Conservation (phyloP, 192 early-diverging fungal genomes). For the Coemansia sp. region DNA sequence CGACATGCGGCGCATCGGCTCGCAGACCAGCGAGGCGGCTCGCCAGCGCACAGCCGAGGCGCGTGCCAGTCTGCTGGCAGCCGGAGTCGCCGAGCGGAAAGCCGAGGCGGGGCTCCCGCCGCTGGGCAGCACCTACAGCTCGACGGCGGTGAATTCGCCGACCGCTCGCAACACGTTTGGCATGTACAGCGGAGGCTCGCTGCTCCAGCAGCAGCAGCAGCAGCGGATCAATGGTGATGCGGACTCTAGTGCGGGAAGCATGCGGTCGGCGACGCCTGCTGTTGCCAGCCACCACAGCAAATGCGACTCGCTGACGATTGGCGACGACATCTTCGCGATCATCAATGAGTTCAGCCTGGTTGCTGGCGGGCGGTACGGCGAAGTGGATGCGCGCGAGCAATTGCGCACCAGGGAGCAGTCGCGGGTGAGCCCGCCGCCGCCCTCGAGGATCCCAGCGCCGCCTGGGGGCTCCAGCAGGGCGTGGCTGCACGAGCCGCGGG, state of each 20-base stretch:
- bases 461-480: not conserved
- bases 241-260: conserved; percentile 1
- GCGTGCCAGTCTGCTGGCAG: conserved; percentile 50
- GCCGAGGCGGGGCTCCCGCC: conserved; percentile 35
- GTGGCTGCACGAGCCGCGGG: not conserved
- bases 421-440: not conserved
- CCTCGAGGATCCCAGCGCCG: conserved; percentile 3
- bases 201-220: conserved; percentile 13
- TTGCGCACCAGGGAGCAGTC: conserved; percentile 14
- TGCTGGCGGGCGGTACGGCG: conserved; percentile 45
- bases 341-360: conserved; percentile 54
- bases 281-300: conserved; percentile 6
- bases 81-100: conserved; percentile 40
- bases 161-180: conserved; percentile 29
- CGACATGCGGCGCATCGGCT: conserved; percentile 30
- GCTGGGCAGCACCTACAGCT: conserved; percentile 23
- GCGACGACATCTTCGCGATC: conserved; percentile 51
- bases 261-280: not conserved
- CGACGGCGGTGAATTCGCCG: conserved; percentile 7
- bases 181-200: conserved; percentile 11
- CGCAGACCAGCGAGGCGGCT: conserved; percentile 31
- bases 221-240: not conserved
- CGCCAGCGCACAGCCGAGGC: conserved; percentile 46
- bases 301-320: conserved; percentile 46
- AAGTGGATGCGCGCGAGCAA: conserved; percentile 35